A percentile compares a stretch with the other conserved stretches of the same genome.
Evolutionary conservation across 805 yeast species (phyloP).

Genomic region (Ogataea trehalophila): DNA sequence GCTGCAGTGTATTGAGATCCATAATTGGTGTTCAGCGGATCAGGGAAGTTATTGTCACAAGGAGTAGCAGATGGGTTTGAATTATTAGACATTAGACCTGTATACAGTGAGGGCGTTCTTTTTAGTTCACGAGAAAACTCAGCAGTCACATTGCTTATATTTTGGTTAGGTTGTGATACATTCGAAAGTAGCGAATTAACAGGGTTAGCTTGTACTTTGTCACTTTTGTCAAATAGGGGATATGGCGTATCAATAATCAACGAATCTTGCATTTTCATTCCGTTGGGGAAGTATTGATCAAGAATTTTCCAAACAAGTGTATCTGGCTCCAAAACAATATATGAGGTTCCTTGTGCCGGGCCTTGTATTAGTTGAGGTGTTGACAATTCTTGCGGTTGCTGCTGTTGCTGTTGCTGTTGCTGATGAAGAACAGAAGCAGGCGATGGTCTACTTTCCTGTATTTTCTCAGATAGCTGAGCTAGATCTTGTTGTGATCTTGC

Average conservation of each 20-base stretch:
- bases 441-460: conserved; percentile 2
- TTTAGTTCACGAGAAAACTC: not conserved
- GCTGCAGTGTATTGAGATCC: not conserved
- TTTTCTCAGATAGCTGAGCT: not conserved
- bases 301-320: conserved; percentile 51
- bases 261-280: conserved; percentile 65
- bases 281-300: conserved; percentile 58
- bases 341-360: not conserved
- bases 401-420: not conserved
- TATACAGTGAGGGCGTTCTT: conserved; percentile 7
- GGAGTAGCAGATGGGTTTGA: no score
- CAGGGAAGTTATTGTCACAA: conserved; percentile 2
- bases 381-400: not conserved
- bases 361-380: not conserved
- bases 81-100: conserved; percentile 4
- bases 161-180: no score
- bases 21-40: conserved; percentile 1
- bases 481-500: conserved; percentile 7
- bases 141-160: not conserved
- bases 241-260: conserved; percentile 49
- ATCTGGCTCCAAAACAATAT: conserved; percentile 50
- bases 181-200: not conserved
- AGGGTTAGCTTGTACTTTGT: conserved; percentile 1
- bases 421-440: not conserved
- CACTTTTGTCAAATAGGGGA: conserved; percentile 8